These are phyloP conservation scores for Eurotiales sp. DNA, from an alignment of 2,329 filamentous ascomycete genomes.

Conservation along the genomic window DNA sequence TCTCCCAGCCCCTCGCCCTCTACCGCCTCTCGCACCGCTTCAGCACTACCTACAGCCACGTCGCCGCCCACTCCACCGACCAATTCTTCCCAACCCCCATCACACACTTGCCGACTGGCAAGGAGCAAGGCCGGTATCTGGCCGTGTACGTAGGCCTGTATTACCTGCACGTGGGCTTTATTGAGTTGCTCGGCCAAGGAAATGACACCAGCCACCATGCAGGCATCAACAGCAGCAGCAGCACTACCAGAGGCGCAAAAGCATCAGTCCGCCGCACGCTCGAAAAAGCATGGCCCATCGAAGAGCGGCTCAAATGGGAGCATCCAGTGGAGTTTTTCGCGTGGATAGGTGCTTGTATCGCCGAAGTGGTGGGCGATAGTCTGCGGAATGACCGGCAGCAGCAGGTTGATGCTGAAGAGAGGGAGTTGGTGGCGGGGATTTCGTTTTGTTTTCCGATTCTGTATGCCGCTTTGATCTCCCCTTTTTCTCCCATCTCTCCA, in stretches of 20 bases:
- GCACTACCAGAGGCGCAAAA: background rate
- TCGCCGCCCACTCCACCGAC: slow-evolving; percentile 36
- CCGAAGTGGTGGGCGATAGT: slow-evolving; percentile 60
- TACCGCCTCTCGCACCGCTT: slow-evolving; percentile 35
- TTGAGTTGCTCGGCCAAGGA: slow-evolving; percentile 42
- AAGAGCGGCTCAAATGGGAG: slow-evolving; percentile 67
- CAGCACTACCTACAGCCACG: slow-evolving; percentile 30
- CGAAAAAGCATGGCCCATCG: slow-evolving; percentile 71
- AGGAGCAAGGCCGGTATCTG: slow-evolving; percentile 51
- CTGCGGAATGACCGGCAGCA: slow-evolving; percentile 26
- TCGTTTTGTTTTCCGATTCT: slow-evolving; percentile 44
- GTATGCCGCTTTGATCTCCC: slow-evolving; percentile 21
- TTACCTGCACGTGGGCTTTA: slow-evolving; percentile 51
- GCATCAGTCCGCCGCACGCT: slow-evolving; percentile 54
- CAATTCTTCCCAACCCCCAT: slow-evolving; percentile 42
- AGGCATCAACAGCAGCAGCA: background rate
- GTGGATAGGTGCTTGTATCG: slow-evolving; percentile 73
- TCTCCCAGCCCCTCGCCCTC: slow-evolving; percentile 20
- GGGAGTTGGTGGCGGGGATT: slow-evolving; percentile 37
- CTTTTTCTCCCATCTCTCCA: background rate
- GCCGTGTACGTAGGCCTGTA: slow-evolving; percentile 52
- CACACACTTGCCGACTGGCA: slow-evolving; percentile 42
- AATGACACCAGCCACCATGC: too few relatives aligned
- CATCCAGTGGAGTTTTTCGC: slow-evolving; percentile 66
- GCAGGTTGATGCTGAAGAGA: slow-evolving; percentile 16